phyloP scores from a whole-genome alignment of 768 basidiomycete genomes.

The Boletus sp. region DNA sequence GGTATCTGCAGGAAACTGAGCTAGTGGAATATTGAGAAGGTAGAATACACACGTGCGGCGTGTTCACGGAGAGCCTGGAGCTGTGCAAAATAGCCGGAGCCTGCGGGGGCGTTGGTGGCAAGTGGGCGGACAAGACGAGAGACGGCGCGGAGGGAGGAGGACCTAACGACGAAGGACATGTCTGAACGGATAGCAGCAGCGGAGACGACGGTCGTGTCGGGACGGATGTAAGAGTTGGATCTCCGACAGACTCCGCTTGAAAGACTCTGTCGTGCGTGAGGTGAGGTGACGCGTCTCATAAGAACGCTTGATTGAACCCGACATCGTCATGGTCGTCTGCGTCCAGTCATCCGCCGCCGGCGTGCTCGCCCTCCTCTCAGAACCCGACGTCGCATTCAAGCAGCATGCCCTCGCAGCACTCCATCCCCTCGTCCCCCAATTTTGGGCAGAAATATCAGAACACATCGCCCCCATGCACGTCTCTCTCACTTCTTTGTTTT shows the following conservation, averaged over 20 bases:
- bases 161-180: constrained; percentile 53
- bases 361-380: constrained; percentile 85
- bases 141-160: constrained; percentile 43
- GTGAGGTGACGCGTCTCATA: constrained; percentile 43
- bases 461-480: constrained; percentile 84
- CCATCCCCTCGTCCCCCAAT: constrained; percentile 81
- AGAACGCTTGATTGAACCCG: not conserved
- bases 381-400: constrained; percentile 84
- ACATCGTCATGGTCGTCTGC: constrained; percentile 57
- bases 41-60: constrained; percentile 50
- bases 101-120: constrained; percentile 37
- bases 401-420: constrained; percentile 87
- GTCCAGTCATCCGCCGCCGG: constrained; percentile 83
- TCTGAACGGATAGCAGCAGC: not conserved
- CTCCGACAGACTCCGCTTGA: constrained; percentile 32
- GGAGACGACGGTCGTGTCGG: constrained; percentile 29
- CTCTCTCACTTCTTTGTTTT: constrained; percentile 8
- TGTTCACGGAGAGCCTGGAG: constrained; percentile 61
- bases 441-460: constrained; percentile 99
- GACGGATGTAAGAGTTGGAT: constrained; percentile 7
- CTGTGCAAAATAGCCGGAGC: constrained; percentile 46
- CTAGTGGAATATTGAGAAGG: not conserved
- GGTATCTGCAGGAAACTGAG: constrained; percentile 48
- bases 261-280: constrained; percentile 14
- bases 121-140: constrained; percentile 34